Percentiles rank a stretch among this genome's conserved stretches.
Evolutionary conservation across 345 rosid genomes (phyloP).

Genomic region (Bretschneidera sinensis): DNA sequence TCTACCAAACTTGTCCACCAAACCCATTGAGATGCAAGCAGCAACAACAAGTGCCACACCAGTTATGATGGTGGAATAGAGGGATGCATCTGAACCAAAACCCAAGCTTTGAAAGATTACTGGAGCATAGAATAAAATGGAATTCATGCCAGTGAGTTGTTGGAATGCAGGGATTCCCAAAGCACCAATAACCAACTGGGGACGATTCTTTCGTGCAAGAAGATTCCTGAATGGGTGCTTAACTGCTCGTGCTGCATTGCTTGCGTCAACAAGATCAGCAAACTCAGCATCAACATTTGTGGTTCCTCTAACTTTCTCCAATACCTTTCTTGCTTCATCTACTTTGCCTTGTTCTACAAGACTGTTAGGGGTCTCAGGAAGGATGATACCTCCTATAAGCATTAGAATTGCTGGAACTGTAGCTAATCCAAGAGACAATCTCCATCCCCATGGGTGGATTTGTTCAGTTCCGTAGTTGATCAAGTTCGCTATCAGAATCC

Average conservation of each 20-base stretch:
- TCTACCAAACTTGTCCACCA: slow-evolving; percentile 71
- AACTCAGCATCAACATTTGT: slow-evolving; percentile 63
- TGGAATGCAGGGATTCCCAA: slow-evolving; percentile 77
- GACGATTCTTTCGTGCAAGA: slow-evolving; percentile 50
- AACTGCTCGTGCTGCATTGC: slow-evolving; percentile 55
- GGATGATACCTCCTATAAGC: slow-evolving; percentile 60
- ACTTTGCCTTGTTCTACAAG: slow-evolving; percentile 73
- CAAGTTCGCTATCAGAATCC: slow-evolving; percentile 65
- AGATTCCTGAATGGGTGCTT: slow-evolving; percentile 76
- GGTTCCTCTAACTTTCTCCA: slow-evolving; percentile 70
- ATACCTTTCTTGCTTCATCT: slow-evolving; percentile 53
- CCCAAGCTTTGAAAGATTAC: slow-evolving; percentile 85
- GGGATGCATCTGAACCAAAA: slow-evolving; percentile 62
- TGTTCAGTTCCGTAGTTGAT: slow-evolving; percentile 65
- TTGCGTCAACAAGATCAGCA: slow-evolving; percentile 71
- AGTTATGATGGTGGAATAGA: slow-evolving; percentile 55
- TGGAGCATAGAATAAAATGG: slow-evolving; percentile 82
- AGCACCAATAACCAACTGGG: slow-evolving; percentile 70
- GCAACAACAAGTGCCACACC: slow-evolving; percentile 54
- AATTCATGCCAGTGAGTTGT: slow-evolving; percentile 81
- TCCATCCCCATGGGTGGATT: slow-evolving; percentile 93
- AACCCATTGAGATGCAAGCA: slow-evolving; percentile 56
- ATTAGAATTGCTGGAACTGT: slow-evolving; percentile 58
- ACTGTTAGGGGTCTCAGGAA: slow-evolving; percentile 81
- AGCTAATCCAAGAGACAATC: slow-evolving; percentile 72